Evolutionary conservation across 202 grass and related monocot species (phyloP), one percentile per base, ranked within the genome.

Genomic region (Cymbopogon flexuosus): DNA sequence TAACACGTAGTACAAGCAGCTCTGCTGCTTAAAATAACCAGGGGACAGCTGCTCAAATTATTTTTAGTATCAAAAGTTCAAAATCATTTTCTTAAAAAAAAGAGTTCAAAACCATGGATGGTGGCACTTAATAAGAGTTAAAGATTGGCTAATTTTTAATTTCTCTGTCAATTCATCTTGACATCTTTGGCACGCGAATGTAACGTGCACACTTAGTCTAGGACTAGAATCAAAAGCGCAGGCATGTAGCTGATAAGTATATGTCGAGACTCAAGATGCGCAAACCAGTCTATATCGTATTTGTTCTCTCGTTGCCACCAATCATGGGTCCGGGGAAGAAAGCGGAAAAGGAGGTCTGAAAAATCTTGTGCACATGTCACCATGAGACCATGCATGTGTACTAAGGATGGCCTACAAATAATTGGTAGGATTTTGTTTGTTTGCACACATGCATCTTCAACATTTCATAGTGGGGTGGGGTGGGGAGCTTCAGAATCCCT

Each of bases 391-490:
- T 45, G 70, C 46, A 54, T 56, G 41, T n/a, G 14, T 72, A 52
- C 19, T 40, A 37, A 57, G 56, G 65, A 54, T 68, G 54, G 24
- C 81, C 82, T 65, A 85, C 71, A 52, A 84, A 88, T 81, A 76
- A 65, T 81, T 65, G 36, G 56, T 72, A 4, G 14, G 21, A 14
- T 10, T 76, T 52, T 75, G 70, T 85, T 77, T 21, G 5, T 73
- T 76, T 45, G 24, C 51, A 11, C 83, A 64, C 34, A 65, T 29
- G 63, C 35, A 11, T 66, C 12, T 57, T 24, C 8, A 59, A 74
- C 69, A 71, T 64, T 59, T 77, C 45, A 12, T 0, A 58, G 65
- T 23, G 35, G 24, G 11, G 57, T 18, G 24, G 23, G 10, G 58
- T 9, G 0, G 58, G 16, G 27, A 81, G 36, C 39, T 77, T 60